Percentiles rank a stretch among this genome's conserved stretches.
Conservation (phyloP, 2,329 filamentous ascomycete species). For the Knufia petricola region DNA sequence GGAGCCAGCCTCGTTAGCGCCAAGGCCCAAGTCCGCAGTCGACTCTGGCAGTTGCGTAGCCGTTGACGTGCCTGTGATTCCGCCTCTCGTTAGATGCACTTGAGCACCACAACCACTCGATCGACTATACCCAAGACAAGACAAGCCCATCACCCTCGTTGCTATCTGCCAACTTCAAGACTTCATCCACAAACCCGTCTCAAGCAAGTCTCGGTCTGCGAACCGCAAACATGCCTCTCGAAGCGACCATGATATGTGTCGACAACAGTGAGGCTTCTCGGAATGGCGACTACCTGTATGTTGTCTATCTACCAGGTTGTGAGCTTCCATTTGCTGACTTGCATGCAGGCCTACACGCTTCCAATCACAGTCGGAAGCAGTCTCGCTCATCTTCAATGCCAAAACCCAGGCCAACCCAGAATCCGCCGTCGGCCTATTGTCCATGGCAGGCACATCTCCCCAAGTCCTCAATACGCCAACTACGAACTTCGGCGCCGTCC, state of each 20-base stretch:
- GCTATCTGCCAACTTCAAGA: not conserved
- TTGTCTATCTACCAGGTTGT: no score
- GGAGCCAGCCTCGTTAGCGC: not conserved
- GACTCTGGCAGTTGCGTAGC: slow-evolving; percentile 4
- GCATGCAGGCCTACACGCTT: slow-evolving; percentile 76
- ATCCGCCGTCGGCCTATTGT: slow-evolving; percentile 95
- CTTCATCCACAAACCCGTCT: not conserved
- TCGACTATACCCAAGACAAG: not conserved
- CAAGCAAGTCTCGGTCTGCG: not conserved
- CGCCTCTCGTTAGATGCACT: no score
- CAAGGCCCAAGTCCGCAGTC: slow-evolving; percentile 7
- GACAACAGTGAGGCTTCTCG: slow-evolving; percentile 98
- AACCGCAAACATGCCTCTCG: slow-evolving; percentile 76
- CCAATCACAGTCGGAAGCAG: slow-evolving; percentile 90
- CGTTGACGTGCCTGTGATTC: slow-evolving; percentile 5
- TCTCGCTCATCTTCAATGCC: slow-evolving; percentile 88
- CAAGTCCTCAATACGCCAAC: slow-evolving; percentile 95
- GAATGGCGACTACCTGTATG: slow-evolving; percentile 77
- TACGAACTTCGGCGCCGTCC: slow-evolving; percentile 88
- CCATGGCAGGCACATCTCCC: slow-evolving; percentile 95
- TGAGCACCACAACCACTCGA: not conserved
- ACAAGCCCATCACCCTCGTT: not conserved
- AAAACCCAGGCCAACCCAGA: slow-evolving; percentile 94
- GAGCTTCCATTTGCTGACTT: no score
- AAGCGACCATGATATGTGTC: slow-evolving; percentile 96